These are phyloP conservation scores for Phyllosticta ampelicida DNA, from an alignment of 2,329 filamentous ascomycete species.

Conservation along the genomic window DNA sequence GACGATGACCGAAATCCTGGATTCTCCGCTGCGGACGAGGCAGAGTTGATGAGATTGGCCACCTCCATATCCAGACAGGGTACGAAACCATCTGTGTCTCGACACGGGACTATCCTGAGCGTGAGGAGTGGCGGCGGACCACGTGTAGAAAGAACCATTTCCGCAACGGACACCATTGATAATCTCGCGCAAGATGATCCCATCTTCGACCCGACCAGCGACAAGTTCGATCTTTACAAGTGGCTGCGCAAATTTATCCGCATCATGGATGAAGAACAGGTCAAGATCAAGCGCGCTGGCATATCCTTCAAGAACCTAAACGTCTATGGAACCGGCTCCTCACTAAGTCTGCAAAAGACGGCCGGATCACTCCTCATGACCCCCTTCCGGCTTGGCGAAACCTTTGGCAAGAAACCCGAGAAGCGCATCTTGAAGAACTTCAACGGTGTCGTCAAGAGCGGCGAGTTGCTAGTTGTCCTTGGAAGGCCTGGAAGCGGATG, in stretches of 20 bases:
- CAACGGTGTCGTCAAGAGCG: conserved; percentile 41
- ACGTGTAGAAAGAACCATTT: conserved; percentile 12
- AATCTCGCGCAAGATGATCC: conserved; percentile 41
- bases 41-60: conserved; percentile 4
- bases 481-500: conserved; percentile 48
- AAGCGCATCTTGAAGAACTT: conserved; percentile 47
- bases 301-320: conserved; percentile 55
- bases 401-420: conserved; percentile 40
- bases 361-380: conserved; percentile 49
- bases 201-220: conserved; percentile 40
- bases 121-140: too few species aligned
- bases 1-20: not conserved
- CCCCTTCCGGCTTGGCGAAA: conserved; percentile 48
- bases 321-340: conserved; percentile 55
- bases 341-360: conserved; percentile 58
- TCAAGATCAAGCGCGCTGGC: conserved; percentile 45
- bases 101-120: not conserved
- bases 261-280: conserved; percentile 44
- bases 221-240: conserved; percentile 44
- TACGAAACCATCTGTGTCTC: not conserved
- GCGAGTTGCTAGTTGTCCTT: conserved; percentile 38
- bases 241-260: conserved; percentile 41
- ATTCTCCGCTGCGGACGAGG: conserved; percentile 6
- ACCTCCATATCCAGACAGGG: not conserved
- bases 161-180: conserved; percentile 19